Percentiles rank a stretch among this genome's conserved stretches.
Conservation (phyloP, 2,329 filamentous ascomycete species). For the Cephalotrichum gorgonifer region DNA sequence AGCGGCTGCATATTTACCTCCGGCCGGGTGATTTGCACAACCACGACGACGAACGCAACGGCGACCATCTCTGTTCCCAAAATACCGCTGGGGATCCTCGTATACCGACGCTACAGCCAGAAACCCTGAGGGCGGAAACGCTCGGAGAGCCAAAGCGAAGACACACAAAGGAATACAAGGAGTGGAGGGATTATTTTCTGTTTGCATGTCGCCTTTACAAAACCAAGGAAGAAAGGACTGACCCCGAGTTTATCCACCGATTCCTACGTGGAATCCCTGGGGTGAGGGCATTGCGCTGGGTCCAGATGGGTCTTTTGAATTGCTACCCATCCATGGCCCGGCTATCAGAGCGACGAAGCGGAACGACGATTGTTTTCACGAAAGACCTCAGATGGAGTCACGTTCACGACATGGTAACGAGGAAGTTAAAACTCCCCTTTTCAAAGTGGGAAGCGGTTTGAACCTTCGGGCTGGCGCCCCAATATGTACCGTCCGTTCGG, state of each 20-base stretch:
- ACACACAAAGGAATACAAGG: conserved; percentile 3
- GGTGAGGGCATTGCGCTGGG: background rate
- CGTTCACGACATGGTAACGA: background rate
- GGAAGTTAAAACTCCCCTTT: conserved; percentile 1
- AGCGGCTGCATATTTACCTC: background rate
- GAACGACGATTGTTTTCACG: background rate
- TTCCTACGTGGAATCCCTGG: conserved; percentile 1
- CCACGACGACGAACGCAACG: background rate
- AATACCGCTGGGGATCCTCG: background rate
- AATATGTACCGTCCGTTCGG: too few relatives aligned
- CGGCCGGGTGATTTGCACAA: background rate
- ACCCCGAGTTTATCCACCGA: conserved; percentile 3
- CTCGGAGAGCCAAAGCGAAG: background rate
- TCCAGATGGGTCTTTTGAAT: conserved; percentile 1
- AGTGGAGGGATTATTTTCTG: conserved; percentile 3
- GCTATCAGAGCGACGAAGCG: background rate
- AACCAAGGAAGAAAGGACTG: conserved; percentile 1
- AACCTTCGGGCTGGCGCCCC: too few relatives aligned
- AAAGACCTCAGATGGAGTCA: conserved; percentile 2
- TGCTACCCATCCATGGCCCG: conserved; percentile 1
- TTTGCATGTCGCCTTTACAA: conserved; percentile 1
- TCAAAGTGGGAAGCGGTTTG: conserved; percentile 2
- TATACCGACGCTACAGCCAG: background rate
- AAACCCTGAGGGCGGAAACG: background rate
- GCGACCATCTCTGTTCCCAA: background rate